Evolutionary conservation across 2,329 filamentous ascomycete species (phyloP).

Genomic region (Elsinoe fawcettii): DNA sequence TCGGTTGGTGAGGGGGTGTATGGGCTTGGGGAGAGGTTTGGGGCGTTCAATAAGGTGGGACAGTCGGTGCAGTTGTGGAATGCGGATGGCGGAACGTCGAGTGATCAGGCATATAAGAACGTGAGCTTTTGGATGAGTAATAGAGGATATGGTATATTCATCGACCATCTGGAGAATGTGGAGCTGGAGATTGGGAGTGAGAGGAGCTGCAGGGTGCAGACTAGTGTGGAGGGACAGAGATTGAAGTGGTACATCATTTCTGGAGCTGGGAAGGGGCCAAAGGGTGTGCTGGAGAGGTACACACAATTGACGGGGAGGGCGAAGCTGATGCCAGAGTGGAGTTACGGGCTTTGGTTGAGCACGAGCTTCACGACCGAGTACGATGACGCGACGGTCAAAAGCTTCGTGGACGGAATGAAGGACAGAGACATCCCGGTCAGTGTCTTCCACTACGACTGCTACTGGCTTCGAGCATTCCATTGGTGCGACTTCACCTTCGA

Average conservation of each 20-base stretch:
- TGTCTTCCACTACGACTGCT: constrained; percentile 70
- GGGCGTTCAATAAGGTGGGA: constrained; percentile 67
- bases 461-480: constrained; percentile 68
- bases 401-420: constrained; percentile 62
- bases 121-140: constrained; percentile 62
- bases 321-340: constrained; percentile 61
- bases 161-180: constrained; percentile 61
- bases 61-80: constrained; percentile 60
- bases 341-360: constrained; percentile 67
- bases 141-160: constrained; percentile 68
- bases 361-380: constrained; percentile 70
- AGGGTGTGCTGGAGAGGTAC: constrained; percentile 63
- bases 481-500: constrained; percentile 72
- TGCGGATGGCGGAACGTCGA: constrained; percentile 56
- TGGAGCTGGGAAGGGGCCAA: constrained; percentile 52
- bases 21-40: constrained; percentile 69
- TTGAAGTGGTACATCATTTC: constrained; percentile 69
- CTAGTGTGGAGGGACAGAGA: constrained; percentile 59
- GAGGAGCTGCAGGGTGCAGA: constrained; percentile 62
- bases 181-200: constrained; percentile 69
- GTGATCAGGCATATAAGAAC: constrained; percentile 66
- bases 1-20: constrained; percentile 58
- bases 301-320: constrained; percentile 59
- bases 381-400: constrained; percentile 59
- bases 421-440: constrained; percentile 57